Evolutionary conservation across 306 rosid species (phyloP).

Genomic region (Datisca glomerata): DNA sequence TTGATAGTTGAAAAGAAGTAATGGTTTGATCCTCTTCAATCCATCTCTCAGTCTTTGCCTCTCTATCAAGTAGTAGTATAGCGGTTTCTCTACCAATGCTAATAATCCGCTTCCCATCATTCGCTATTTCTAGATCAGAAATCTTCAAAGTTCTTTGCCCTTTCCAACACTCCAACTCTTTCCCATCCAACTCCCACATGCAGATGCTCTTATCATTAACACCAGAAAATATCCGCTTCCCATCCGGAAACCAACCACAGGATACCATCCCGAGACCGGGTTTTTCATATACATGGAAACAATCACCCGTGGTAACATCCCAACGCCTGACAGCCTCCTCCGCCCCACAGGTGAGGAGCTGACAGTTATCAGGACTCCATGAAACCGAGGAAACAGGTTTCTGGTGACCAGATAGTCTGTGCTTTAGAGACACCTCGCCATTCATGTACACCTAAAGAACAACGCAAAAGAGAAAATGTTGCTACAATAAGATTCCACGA

Average conservation of each 20-base stretch:
- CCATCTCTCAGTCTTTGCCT: conserved; percentile 57
- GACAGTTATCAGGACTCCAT: conserved; percentile 84
- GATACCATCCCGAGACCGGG: conserved; percentile 59
- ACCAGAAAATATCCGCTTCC: conserved; percentile 70
- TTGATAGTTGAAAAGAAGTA: conserved; percentile 80
- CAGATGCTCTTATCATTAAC: conserved; percentile 84
- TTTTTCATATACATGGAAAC: conserved; percentile 79
- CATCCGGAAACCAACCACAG: conserved; percentile 91
- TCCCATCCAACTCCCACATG: conserved; percentile 92
- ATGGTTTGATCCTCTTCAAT: conserved; percentile 70
- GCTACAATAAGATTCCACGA: too few species aligned
- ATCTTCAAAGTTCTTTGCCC: conserved; percentile 71
- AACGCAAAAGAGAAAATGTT: too few species aligned
- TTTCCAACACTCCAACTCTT: conserved; percentile 89
- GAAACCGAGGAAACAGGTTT: conserved; percentile 68
- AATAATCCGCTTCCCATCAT: conserved; percentile 61
- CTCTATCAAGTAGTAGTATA: conserved; percentile 63
- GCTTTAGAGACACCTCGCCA: conserved; percentile 50
- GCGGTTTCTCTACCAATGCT: conserved; percentile 59
- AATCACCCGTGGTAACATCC: conserved; percentile 81
- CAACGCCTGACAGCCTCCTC: conserved; percentile 88
- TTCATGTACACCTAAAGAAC: conserved; percentile 50
- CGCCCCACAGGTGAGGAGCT: conserved; percentile 89
- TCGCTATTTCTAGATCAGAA: conserved; percentile 76
- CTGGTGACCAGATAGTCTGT: conserved; percentile 74